Base-by-base conservation (phyloP, 768 basidiomycete species). In the Mycena vitilis region DNA sequence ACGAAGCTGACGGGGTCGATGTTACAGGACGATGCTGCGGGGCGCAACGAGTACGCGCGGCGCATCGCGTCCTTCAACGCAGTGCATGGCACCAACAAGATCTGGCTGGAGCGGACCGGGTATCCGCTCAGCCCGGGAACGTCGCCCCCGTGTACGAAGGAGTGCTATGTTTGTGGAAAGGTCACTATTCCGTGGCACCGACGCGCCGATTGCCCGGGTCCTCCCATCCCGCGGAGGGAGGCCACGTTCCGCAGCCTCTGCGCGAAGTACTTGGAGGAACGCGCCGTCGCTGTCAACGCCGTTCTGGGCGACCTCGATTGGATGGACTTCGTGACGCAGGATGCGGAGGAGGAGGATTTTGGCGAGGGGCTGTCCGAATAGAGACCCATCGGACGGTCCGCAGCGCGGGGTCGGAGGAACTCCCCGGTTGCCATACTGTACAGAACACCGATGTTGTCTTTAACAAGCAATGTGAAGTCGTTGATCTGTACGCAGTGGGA, bases 281-380 rank as follows among this genome's bases (percentile, higher is more conserved):
- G 22, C n/a, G 22, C 47, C n/a, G n/a, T n/a, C n/a, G n/a, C n/a
- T n/a, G n/a, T n/a, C n/a, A n/a, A 38, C 15, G 52, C 5, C 40
- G 36, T 55, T 53, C 2, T 22, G 56, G 51, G 34, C 60, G 51
- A 48, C 51, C 30, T 25, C 63, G 37, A 60, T 56, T 72, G 60
- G 52, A 65, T 69, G 34, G 63, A 63, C 47, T 65, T 68, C 22
- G 49, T 16, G 56, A n/a, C n/a, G 40, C 48, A 51, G 68, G 68
- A 49, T 69, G 64, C 64, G 63, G 74, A n/a, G n/a, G n/a, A n/a
- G n/a, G n/a, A n/a, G n/a, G n/a, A n/a, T n/a, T n/a, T n/a, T n/a
- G n/a, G n/a, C n/a, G 49, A 66, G 48, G 77, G 76, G 73, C 62
- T 60, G 69, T 72, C 73, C 61, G 65, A 56, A 13, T 78, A 74